Base-by-base conservation (phyloP, 1,139 yeast species). In the Suhomyces panamericanus region DNA sequence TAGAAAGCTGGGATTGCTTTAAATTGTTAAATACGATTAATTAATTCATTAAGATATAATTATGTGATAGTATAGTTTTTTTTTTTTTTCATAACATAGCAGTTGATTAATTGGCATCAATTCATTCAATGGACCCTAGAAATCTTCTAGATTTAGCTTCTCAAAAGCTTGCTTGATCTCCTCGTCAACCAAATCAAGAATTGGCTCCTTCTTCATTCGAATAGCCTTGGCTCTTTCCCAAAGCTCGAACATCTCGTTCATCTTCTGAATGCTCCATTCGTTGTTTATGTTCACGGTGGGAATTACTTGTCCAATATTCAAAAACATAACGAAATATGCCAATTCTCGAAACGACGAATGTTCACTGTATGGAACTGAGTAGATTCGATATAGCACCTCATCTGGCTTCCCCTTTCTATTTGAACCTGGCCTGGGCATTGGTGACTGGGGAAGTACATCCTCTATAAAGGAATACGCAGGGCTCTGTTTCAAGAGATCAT, bases 341-440 rank as follows among this genome's bases (percentile, higher is more conserved):
- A 93, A 70, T 57, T 93, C 98, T 38, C 87, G 69, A 57, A 83
- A 91, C 42, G 96, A 87, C 12, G 96, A 89, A 66, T 93, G 99
- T 60, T 93, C 99, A 56, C 95, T 85, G 58, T 93, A 93, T 0
- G 98, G 98, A 0, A 91, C 76, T 30, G 80, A 67, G 56, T 83
- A 83, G 1, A 82, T 67, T 42, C 83, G 76, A 49, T 61, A 64
- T 22, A 67, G 52, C 6, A 63, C 58, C 31, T 52, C 54, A 38
- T 69, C 71, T 3, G 59, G 60, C 31, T 58, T 59, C 20, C 54
- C 59, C 28, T 58, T 58, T 13, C 51, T 52, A 26, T 49, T 55
- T 11, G 49, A 36, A 11, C 42, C 38, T 9, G 43, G 44, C 22
- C 50, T 54, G 3, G 58, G 47, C 42, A 50, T 39, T 1, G 63